A percentile compares a stretch with the other conserved stretches of the same genome.
These are phyloP conservation scores for Mychonastes homosphaera DNA, from an alignment of 139 green algal species.

Conservation along the genomic window DNA sequence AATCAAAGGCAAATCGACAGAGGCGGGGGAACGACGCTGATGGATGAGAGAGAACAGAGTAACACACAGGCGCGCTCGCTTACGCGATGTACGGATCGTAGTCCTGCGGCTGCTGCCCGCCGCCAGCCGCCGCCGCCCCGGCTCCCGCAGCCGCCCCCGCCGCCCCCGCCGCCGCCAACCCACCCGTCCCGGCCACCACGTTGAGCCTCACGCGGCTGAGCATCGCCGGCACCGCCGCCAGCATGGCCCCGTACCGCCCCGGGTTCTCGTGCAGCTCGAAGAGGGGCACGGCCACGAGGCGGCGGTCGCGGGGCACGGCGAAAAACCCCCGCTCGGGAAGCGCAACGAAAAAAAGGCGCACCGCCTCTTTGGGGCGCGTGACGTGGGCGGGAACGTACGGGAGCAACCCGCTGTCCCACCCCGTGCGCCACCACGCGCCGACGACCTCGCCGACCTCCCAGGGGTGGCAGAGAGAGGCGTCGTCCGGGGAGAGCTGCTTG, in stretches of 20 bases:
- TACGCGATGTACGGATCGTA: too few species aligned
- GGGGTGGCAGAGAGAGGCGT: constrained; percentile 21
- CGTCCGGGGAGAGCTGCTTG: constrained; percentile 56
- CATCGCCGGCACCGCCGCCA: constrained; percentile 67
- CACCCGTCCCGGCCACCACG: too few species aligned
- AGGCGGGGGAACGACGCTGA: too few species aligned
- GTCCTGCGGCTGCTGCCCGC: too few species aligned
- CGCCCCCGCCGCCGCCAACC: too few species aligned
- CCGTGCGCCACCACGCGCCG: constrained; percentile 66
- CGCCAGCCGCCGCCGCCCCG: too few species aligned
- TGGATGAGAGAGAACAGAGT: too few species aligned
- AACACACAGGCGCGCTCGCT: too few species aligned
- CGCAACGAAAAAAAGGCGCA: constrained; percentile 73
- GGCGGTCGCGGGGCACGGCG: constrained; percentile 85
- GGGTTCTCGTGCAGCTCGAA: constrained; percentile 94
- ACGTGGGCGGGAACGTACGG: constrained; percentile 92
- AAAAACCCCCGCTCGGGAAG: constrained; percentile 85
- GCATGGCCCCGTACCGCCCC: constrained; percentile 66
- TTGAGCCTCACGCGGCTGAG: too few species aligned
- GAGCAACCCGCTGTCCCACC: constrained; percentile 90
- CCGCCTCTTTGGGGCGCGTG: constrained; percentile 85
- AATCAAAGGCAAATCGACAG: too few species aligned
- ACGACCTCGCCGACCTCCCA: constrained; percentile 56
- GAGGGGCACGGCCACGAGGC: constrained; percentile 86
- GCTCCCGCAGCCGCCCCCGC: too few species aligned